phyloP scores from a whole-genome alignment of 805 yeast species.

The Saturnispora serradocipensis region DNA sequence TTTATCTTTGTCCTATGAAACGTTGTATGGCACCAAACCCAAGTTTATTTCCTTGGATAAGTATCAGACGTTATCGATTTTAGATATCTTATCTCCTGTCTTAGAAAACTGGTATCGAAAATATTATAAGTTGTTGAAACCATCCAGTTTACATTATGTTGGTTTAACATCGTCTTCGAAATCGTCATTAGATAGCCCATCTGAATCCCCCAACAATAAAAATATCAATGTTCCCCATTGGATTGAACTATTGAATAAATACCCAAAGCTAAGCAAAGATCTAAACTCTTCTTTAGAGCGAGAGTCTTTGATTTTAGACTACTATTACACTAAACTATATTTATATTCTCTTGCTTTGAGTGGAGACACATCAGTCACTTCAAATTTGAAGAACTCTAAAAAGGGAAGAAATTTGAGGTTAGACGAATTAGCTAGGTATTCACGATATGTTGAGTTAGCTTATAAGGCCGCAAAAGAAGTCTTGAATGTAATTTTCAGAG shows the following conservation, averaged over 20 bases:
- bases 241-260: conserved; percentile 19
- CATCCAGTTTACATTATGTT: conserved; percentile 33
- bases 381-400: conserved; percentile 21
- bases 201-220: background rate
- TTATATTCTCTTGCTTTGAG: conserved; percentile 75
- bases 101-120: conserved; percentile 70
- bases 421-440: conserved; percentile 63
- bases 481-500: conserved; percentile 58
- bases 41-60: conserved; percentile 43
- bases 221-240: conserved; percentile 9
- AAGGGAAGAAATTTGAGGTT: conserved; percentile 36
- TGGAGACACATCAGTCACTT: conserved; percentile 32
- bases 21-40: conserved; percentile 61
- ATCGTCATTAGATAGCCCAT: background rate
- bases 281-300: conserved; percentile 41
- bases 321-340: conserved; percentile 74
- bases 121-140: conserved; percentile 46
- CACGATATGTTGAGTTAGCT: conserved; percentile 73
- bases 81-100: conserved; percentile 67
- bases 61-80: conserved; percentile 58
- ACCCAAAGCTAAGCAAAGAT: conserved; percentile 32
- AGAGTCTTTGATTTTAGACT: conserved; percentile 73
- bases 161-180: conserved; percentile 6
- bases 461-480: conserved; percentile 78
- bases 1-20: conserved; percentile 73